Evolutionary conservation across 305 asterid species (phyloP), one percentile per base, ranked within the genome.

Genomic region (Striga hermonthica): DNA sequence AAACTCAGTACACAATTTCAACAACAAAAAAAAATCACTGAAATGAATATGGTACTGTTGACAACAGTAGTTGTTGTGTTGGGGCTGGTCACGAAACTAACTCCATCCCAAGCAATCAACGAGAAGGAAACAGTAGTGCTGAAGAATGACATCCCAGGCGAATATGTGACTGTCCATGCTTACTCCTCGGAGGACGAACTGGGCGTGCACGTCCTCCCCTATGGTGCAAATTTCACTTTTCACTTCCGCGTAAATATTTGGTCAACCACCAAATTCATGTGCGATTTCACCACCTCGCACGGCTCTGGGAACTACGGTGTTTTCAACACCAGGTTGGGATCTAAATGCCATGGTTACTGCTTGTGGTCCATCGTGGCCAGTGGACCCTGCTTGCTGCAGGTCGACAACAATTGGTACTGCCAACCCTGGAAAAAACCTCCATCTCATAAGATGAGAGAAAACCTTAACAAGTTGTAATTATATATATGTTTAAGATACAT

Each of bases 231-330:
- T 37, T 58, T 37, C 35, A 58, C 48, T 2, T 58, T 16, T 5
- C 48, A 15, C 3, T 58, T 58, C n/a, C 31, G 4, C 7, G 6
- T 9, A 0, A 58, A 39, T 10, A 3, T 13, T 0, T 49, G 22
- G 56, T 7, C 6, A 1, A 7, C 62, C 2, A 57, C 48, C 1
- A 60, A 60, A 31, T 60, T 60, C 11, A 15, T 40, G 38, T 60
- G 54, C 10, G 65, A 40, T 16, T 40, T 60, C 9, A 40, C 15
- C 16, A 60, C 65, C 3, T n/a, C 5, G n/a, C 14, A 43, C 7
- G 65, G 65, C 6, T 60, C 40, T 9, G 64, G 64, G 31, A 59
- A 59, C 12, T 59, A 59, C 7, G 64, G 37, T 6, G 64, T 59
- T 60, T 60, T 8, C 37, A 60, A 38, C 0, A 40, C 15, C 50